Conservation (phyloP, 805 yeast species). For the Ogataea zsoltii region DNA sequence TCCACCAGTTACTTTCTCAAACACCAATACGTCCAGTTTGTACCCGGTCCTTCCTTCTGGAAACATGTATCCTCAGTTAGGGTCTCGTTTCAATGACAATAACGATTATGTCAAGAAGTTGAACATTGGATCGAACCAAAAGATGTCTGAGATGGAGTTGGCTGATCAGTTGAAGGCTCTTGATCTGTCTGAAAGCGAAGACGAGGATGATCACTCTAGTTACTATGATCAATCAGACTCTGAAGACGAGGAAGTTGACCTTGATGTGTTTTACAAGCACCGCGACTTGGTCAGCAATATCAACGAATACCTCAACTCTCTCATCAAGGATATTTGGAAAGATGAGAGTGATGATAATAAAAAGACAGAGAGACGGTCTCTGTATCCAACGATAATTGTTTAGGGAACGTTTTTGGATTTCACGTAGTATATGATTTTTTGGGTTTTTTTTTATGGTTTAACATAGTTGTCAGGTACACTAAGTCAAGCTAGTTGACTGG, state of each 20-base stretch:
- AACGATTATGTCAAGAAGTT: slow-evolving; percentile 31
- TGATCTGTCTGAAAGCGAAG: slow-evolving; percentile 18
- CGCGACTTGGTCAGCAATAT: slow-evolving; percentile 17
- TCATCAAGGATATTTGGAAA: slow-evolving; percentile 4
- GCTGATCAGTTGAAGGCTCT: slow-evolving; percentile 13
- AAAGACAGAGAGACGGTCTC: slow-evolving; percentile 2
- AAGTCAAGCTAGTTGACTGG: no score
- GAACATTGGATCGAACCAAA: slow-evolving; percentile 40
- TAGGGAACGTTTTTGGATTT: slow-evolving; percentile 1
- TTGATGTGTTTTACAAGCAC: slow-evolving; percentile 21
- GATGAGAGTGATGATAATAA: neutral
- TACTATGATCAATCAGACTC: slow-evolving; percentile 25
- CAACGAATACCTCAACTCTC: slow-evolving; percentile 16
- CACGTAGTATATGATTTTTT: neutral
- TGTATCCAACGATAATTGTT: slow-evolving; percentile 23
- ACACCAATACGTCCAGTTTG: slow-evolving; percentile 2
- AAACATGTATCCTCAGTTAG: slow-evolving; percentile 19
- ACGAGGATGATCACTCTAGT: slow-evolving; percentile 20
- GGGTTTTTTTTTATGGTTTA: neutral
- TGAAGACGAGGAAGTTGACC: slow-evolving; percentile 24
- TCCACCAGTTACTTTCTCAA: neutral
- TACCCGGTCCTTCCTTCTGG: slow-evolving; percentile 21
- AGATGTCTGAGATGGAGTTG: slow-evolving; percentile 25
- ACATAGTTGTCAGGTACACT: neutral
- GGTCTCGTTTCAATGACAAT: slow-evolving; percentile 25